Conservation (phyloP, 176 grass and related monocot species). For the Paspalum vaginatum region DNA sequence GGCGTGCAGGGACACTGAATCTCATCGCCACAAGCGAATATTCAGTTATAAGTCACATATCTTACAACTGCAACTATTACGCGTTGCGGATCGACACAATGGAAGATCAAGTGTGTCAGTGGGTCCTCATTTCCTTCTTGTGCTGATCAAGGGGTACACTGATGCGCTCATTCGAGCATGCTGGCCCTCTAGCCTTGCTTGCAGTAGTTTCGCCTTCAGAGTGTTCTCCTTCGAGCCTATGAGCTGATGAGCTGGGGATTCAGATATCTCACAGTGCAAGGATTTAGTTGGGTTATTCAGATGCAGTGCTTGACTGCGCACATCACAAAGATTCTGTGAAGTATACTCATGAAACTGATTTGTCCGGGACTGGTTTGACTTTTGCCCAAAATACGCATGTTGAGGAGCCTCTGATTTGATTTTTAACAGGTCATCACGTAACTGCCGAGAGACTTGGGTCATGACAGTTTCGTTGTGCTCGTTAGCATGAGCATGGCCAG, state of each 20-base stretch:
- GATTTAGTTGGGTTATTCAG: slow-evolving; percentile 31
- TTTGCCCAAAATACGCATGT: slow-evolving; percentile 44
- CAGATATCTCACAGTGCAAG: slow-evolving; percentile 40
- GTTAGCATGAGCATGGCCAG: slow-evolving; percentile 16
- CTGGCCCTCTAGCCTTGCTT: slow-evolving; percentile 91
- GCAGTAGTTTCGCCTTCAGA: slow-evolving; percentile 81
- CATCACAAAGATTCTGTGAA: slow-evolving; percentile 33
- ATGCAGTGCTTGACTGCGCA: slow-evolving; percentile 29
- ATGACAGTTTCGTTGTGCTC: slow-evolving; percentile 54
- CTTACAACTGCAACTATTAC: slow-evolving; percentile 33
- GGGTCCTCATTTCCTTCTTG: slow-evolving; percentile 43
- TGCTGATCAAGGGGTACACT: slow-evolving; percentile 41
- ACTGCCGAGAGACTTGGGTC: slow-evolving; percentile 42
- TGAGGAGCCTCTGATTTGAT: slow-evolving; percentile 58
- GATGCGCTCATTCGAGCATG: slow-evolving; percentile 70
- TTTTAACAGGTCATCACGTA: slow-evolving; percentile 50
- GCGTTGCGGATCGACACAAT: neutral
- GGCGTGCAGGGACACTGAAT: neutral
- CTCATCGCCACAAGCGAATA: neutral
- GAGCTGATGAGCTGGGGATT: slow-evolving; percentile 48
- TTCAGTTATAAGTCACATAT: slow-evolving; percentile 27
- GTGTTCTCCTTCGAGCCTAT: slow-evolving; percentile 53
- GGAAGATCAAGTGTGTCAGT: neutral
- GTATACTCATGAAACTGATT: slow-evolving; percentile 40
- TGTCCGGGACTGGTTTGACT: slow-evolving; percentile 7